A percentile compares a stretch with the other conserved stretches of the same genome.
Evolutionary conservation across 352 stramenopile genomes (phyloP).

Genomic region (Pythium insidiosum): DNA sequence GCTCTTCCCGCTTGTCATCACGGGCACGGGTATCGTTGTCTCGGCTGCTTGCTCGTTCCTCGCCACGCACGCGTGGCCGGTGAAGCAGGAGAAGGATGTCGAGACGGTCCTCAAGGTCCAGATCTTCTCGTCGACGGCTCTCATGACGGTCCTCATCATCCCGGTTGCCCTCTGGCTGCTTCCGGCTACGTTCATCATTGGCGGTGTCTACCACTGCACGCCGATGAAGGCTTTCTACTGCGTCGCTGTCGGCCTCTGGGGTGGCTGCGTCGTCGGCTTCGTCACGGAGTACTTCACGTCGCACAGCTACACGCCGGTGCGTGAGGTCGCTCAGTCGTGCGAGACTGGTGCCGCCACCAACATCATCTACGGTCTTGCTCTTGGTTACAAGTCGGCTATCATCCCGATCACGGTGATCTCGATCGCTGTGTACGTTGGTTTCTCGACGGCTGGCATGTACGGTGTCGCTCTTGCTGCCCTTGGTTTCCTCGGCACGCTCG

Average conservation of each 20-base stretch:
- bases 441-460: constrained; percentile 97
- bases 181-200: constrained; percentile 87
- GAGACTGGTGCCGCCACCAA: constrained; percentile 98
- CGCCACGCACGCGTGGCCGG: constrained; percentile 94
- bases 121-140: constrained; percentile 94
- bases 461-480: constrained; percentile 95
- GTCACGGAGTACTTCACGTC: constrained; percentile 99
- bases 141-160: constrained; percentile 94
- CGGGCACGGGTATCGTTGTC: constrained; percentile 95
- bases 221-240: constrained; percentile 90
- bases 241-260: constrained; percentile 93
- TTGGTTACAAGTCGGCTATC: constrained; percentile 99
- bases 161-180: constrained; percentile 89
- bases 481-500: constrained; percentile 98
- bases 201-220: constrained; percentile 53
- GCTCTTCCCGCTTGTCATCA: constrained; percentile 96
- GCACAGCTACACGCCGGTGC: constrained; percentile 94
- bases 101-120: constrained; percentile 97
- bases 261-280: constrained; percentile 97
- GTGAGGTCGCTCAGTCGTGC: constrained; percentile 95
- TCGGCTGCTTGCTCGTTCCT: constrained; percentile 96
- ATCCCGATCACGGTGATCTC: constrained; percentile 98
- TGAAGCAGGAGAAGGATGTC: constrained; percentile 94
- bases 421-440: constrained; percentile 96
- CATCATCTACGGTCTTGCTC: constrained; percentile 99